Base-by-base conservation (phyloP, 176 grass and related monocot species). In the Oryza meridionalis region DNA sequence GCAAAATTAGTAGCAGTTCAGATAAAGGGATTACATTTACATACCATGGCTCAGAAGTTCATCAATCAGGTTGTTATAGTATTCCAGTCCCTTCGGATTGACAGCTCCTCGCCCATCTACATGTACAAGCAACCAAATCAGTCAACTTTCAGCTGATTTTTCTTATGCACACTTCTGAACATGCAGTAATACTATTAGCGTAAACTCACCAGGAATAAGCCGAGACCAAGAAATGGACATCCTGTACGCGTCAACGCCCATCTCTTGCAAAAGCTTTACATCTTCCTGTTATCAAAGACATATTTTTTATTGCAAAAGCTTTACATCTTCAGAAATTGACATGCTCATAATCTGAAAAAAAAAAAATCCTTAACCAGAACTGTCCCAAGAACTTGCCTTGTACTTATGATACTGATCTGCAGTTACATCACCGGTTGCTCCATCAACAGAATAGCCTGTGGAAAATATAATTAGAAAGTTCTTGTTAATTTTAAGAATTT, bases 381-480 rank as follows among this genome's bases (percentile, higher is more conserved):
- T 75, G 13, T 21, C 1, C 40, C 9, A 27, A n/a, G 19, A 84
- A 67, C 78, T 70, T 65, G 84, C 96, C 93, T 94, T 94, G 86
- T 98, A 98, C 29, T 95, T 92, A 33, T 98, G 96, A 66, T 98
- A 98, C 78, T 98, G 96, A 15, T 98, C 88, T 17, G 96, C 93
- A 76, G 93, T 92, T 77, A 92, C 65, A 55, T 98, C 96, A 73
- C 58, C 96, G n/a, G 80, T 82, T 0, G 85, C 78, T 12, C 83
- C 49, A 2, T 87, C 93, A 21, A 84, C 5, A 16, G 77, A 85
- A 80, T 80, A 85, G 27, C 96, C 95, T 97, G 86, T 44, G 53
- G 63, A 37, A 37, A 37, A 37, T 37, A 37, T 5, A 86, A 19
- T 65, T 86, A 65, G 12, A 32, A 43, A 50, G 16, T 3, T 35